phyloP scores from a whole-genome alignment of 495 filamentous ascomycete genomes.

The Neurospora tetraspora region DNA sequence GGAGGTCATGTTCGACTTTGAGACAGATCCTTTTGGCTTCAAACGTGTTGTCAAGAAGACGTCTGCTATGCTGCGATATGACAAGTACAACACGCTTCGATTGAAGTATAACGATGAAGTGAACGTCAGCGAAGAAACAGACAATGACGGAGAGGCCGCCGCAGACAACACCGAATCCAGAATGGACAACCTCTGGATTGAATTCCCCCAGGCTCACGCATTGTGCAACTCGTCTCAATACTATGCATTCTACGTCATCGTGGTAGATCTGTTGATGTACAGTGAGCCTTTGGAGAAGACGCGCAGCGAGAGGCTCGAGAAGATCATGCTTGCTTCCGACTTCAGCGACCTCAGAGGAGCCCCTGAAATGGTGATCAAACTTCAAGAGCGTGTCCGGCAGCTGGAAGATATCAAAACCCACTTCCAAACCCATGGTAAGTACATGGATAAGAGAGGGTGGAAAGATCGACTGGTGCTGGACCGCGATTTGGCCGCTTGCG shows the following conservation, averaged over 20 bases:
- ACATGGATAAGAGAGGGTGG: constrained; percentile 84
- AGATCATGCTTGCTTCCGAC: constrained; percentile 99
- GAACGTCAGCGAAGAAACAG: constrained; percentile 42
- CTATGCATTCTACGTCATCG: constrained; percentile 94
- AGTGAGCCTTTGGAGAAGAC: constrained; percentile 94
- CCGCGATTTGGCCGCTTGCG: constrained; percentile 75
- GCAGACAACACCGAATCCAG: constrained; percentile 58
- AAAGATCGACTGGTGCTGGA: constrained; percentile 78
- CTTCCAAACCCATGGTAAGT: constrained; percentile 85
- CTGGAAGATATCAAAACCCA: constrained; percentile 94
- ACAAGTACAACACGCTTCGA: constrained; percentile 96
- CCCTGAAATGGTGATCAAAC: constrained; percentile 81
- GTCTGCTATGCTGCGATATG: constrained; percentile 84
- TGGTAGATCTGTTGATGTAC: constrained; percentile 87
- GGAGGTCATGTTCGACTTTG: constrained; percentile 96
- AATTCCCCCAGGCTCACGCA: constrained; percentile 85
- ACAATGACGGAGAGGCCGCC: constrained; percentile 14
- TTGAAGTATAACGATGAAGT: constrained; percentile 97
- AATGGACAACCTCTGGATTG: constrained; percentile 92
- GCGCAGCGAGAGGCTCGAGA: constrained; percentile 82
- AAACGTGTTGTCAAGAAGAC: constrained; percentile 90
- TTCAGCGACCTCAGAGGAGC: constrained; percentile 94
- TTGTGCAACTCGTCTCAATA: constrained; percentile 95
- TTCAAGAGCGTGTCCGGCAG: constrained; percentile 87
- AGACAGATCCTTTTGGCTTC: constrained; percentile 86